A percentile compares a stretch with the other conserved stretches of the same genome.
Evolutionary conservation across 1,284 basidiomycete genomes (phyloP).

Genomic region (Mrakiaceae sp.): DNA sequence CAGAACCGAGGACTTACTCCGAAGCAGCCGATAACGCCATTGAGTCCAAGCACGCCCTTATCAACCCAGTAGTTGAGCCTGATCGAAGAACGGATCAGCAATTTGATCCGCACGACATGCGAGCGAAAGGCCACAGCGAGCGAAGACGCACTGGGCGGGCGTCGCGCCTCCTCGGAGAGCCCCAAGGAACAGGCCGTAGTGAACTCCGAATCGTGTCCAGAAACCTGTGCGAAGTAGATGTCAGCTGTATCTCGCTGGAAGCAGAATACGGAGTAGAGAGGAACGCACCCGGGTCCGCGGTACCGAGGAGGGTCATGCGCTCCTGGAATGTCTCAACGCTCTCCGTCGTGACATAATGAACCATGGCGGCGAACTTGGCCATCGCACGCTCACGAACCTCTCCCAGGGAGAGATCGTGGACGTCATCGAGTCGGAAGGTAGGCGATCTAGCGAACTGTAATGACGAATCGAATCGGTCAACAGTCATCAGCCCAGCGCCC

Average conservation of each 20-base stretch:
- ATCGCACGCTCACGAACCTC: conserved; percentile 42
- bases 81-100: too few relatives aligned
- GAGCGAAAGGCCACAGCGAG: not conserved
- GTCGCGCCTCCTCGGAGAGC: conserved; percentile 35
- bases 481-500: too few relatives aligned
- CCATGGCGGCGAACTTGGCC: conserved; percentile 29
- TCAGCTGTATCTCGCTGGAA: not conserved
- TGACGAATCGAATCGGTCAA: too few relatives aligned
- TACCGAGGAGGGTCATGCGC: conserved; percentile 40
- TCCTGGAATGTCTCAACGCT: conserved; percentile 39
- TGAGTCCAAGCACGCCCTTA: conserved; percentile 42
- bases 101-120: not conserved
- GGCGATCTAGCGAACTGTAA: conserved; percentile 39
- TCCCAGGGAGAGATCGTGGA: conserved; percentile 45
- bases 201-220: conserved; percentile 38
- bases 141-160: conserved; percentile 26
- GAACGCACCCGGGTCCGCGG: conserved; percentile 41
- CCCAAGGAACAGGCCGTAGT: conserved; percentile 42
- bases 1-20: conserved; percentile 37
- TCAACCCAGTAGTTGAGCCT: conserved; percentile 29
- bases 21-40: conserved; percentile 47
- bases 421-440: conserved; percentile 42
- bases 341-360: conserved; percentile 40
- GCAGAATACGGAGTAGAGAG: too few relatives aligned
- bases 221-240: too few relatives aligned